Evolutionary conservation across 257 asterid genomes (phyloP).

Genomic region (Capsicum baccatum): DNA sequence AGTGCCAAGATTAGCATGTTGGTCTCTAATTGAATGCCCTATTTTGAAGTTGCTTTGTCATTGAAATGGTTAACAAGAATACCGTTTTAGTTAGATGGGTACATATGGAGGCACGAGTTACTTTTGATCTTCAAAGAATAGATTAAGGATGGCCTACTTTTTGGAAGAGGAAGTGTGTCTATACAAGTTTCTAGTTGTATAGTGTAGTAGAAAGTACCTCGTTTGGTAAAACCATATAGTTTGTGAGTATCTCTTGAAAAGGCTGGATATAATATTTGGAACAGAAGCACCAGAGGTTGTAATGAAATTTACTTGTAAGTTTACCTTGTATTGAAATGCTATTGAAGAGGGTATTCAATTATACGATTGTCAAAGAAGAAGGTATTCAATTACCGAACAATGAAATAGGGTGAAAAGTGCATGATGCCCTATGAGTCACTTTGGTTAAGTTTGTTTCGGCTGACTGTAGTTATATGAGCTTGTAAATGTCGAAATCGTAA

Average conservation of each 20-base stretch:
- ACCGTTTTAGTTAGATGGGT: not conserved
- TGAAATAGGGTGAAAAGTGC: not conserved
- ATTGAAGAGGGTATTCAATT: slow-evolving; percentile 3
- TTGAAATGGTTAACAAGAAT: slow-evolving; percentile 1
- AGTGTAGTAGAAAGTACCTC: not conserved
- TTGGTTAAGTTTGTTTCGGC: not conserved
- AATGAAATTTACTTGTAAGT: not conserved
- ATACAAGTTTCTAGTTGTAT: not conserved
- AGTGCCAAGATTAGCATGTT: slow-evolving; percentile 1
- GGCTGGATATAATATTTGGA: slow-evolving; percentile 5
- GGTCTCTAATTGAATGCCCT: not conserved
- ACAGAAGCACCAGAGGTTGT: not conserved
- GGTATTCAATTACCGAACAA: not conserved
- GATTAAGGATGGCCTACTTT: not conserved
- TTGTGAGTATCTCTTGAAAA: not conserved
- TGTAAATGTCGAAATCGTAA: not conserved
- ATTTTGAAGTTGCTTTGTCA: not conserved
- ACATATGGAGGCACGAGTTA: not conserved
- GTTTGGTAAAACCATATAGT: not conserved
- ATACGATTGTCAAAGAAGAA: not conserved
- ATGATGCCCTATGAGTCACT: not conserved
- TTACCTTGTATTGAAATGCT: slow-evolving; percentile 11
- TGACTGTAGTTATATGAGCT: not conserved
- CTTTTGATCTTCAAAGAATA: not conserved
- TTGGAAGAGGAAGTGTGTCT: slow-evolving; percentile 15